A percentile compares a stretch with the other conserved stretches of the same genome.
These are phyloP conservation scores for Trichosporon sp. DNA, from an alignment of 1,284 basidiomycete genomes.

Conservation along the genomic window DNA sequence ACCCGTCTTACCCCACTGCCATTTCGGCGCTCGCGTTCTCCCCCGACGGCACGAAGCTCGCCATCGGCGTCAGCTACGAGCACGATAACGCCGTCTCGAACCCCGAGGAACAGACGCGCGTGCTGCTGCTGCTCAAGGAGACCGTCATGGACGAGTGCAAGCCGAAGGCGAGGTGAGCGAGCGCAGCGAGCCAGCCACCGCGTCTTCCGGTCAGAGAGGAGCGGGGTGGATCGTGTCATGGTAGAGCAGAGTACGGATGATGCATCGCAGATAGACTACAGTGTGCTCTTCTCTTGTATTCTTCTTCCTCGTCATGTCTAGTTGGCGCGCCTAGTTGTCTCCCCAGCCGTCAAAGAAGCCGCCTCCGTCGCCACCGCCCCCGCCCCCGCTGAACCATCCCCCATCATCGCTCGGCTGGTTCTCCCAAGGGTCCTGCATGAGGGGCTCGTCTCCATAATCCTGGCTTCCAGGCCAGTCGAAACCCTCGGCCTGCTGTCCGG, in stretches of 20 bases:
- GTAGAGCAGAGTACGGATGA: constrained; percentile 13
- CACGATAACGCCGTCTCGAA: constrained; percentile 70
- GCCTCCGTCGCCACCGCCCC: constrained; percentile 27
- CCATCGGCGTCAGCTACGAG: constrained; percentile 82
- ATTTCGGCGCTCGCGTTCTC: constrained; percentile 78
- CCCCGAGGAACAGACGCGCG: constrained; percentile 46
- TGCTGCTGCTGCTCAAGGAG: constrained; percentile 53
- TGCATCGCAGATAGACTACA: constrained; percentile 14
- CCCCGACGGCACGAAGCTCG: constrained; percentile 76
- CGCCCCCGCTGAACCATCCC: constrained; percentile 35
- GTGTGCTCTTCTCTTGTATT: background rate
- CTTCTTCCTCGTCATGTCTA: background rate
- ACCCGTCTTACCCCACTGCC: constrained; percentile 73
- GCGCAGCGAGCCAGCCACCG: background rate
- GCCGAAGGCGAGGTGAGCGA: constrained; percentile 35
- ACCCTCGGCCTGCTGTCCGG: constrained; percentile 31
- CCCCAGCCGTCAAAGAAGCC: constrained; percentile 26
- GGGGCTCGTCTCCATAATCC: constrained; percentile 22
- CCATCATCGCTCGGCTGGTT: constrained; percentile 31
- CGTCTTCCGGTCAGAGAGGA: background rate
- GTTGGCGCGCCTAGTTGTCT: background rate
- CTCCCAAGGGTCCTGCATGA: constrained; percentile 35
- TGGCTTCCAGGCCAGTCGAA: constrained; percentile 26
- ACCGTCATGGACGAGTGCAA: constrained; percentile 58
- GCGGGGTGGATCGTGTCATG: no score